Evolutionary conservation across 306 rosid genomes (phyloP), one percentile per base, ranked within the genome.

Genomic region (Rubus idaeus): DNA sequence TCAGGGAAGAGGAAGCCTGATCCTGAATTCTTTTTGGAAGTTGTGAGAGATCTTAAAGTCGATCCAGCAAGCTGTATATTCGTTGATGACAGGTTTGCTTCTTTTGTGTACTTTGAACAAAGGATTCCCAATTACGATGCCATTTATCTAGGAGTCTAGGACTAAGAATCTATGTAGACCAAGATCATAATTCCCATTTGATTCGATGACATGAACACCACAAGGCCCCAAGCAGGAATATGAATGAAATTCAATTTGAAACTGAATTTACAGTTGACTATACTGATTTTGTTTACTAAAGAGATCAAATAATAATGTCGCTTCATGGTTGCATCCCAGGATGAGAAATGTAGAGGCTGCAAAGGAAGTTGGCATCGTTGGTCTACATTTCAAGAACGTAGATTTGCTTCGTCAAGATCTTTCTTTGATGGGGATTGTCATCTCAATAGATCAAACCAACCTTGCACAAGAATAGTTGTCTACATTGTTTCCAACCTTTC

Each of bases 1-100:
- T 81, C 87, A 92, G 97, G 97, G 78, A 95, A 89, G 89, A 89
- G 98, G 79, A 95, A 95, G 87, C 98, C 98, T 4, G 96, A 95
- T 75, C 89, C 84, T 23, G 92, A 88, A 41, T 95, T 83, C 85
- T 95, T 81, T 81, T 79, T 35, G 78, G 97, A 92, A 72, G 92
- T 75, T 77, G 35, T 90, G 85, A 80, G 83, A 78, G 92, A 86
- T 75, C 96, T 95, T 40, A 23, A 90, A 74, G 92, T 90, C 76
- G 91, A 89, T 82, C 89, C 97, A 46, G 45, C 71, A 10, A 81
- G 78, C 80, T 95, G 98, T 75, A 77, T 95, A 73, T 95, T 95
- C 66, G 52, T 95, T 5, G 97, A 95, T 75, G 97, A 95, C 88
- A 95, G 98, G 97, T 95, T 81, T 18, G 77, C 64, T 41, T n/a